Conservation (phyloP, 1,284 basidiomycete genomes). For the Xanthoconium separans region DNA sequence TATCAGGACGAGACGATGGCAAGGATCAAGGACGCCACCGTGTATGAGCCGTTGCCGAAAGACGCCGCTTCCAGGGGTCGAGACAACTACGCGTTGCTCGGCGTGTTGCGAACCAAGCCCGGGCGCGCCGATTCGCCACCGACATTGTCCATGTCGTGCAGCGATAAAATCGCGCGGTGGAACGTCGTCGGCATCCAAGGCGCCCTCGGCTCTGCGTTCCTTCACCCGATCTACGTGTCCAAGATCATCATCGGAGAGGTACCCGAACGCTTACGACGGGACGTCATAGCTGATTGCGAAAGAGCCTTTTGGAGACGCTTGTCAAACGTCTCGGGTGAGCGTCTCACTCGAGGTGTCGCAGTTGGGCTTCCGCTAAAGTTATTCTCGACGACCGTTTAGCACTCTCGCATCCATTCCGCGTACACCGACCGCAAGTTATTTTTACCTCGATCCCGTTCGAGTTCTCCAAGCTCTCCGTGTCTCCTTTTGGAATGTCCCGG, state of each 20-base stretch:
- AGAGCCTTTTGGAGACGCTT: conserved; percentile 59
- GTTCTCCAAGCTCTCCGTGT: conserved; percentile 52
- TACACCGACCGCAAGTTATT: conserved; percentile 49
- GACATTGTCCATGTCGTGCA: conserved; percentile 83
- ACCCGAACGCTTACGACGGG: conserved; percentile 34
- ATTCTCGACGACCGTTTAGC: conserved; percentile 21
- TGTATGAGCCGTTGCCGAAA: conserved; percentile 36
- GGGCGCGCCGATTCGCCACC: conserved; percentile 83
- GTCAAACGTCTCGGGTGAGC: conserved; percentile 37
- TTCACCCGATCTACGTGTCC: conserved; percentile 65
- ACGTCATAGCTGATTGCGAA: conserved; percentile 56
- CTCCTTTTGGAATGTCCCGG: conserved; percentile 29
- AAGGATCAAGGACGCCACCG: conserved; percentile 54
- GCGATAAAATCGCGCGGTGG: conserved; percentile 89
- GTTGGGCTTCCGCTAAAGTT: neutral
- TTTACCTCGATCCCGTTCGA: conserved; percentile 62
- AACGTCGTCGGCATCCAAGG: conserved; percentile 83
- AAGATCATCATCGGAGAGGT: conserved; percentile 75
- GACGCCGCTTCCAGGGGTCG: conserved; percentile 66
- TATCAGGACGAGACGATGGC: conserved; percentile 72
- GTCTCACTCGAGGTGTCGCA: neutral
- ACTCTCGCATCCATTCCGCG: conserved; percentile 44
- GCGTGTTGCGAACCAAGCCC: conserved; percentile 86
- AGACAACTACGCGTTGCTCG: conserved; percentile 70
- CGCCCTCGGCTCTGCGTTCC: conserved; percentile 57